Evolutionary conservation across 179 eudicot species (phyloP).

Genomic region (Beta macrorhiza): DNA sequence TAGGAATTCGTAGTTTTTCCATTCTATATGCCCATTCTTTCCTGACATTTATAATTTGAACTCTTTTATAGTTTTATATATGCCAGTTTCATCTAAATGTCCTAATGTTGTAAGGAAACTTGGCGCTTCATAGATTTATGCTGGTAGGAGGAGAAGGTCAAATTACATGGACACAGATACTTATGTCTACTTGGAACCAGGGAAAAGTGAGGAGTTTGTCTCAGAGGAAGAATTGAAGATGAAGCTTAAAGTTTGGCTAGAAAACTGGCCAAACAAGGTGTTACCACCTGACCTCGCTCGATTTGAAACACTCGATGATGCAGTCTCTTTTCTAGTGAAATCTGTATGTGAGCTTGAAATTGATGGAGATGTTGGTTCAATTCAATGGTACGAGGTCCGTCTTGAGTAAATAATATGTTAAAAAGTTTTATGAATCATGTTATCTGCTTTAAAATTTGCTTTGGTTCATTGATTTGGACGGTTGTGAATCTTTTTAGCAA

Average conservation of each 20-base stretch:
- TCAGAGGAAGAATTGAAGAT: constrained; percentile 60
- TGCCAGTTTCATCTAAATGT: too few relatives aligned
- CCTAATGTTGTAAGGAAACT: neutral
- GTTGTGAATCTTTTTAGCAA: neutral
- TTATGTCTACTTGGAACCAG: constrained; percentile 77
- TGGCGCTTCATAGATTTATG: constrained; percentile 26
- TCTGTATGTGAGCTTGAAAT: constrained; percentile 88
- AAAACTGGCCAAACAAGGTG: constrained; percentile 62
- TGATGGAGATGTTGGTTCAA: constrained; percentile 81
- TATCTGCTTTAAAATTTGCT: neutral
- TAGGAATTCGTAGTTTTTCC: too few relatives aligned
- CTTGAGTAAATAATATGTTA: constrained; percentile 33
- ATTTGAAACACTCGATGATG: constrained; percentile 61
- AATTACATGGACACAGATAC: constrained; percentile 54
- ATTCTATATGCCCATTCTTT: too few relatives aligned
- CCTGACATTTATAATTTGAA: too few relatives aligned
- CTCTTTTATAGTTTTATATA: too few relatives aligned
- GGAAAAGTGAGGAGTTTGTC: constrained; percentile 62
- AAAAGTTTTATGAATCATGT: too few relatives aligned
- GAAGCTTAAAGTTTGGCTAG: constrained; percentile 64
- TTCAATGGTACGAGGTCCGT: constrained; percentile 82
- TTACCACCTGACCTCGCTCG: constrained; percentile 76
- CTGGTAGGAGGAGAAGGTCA: constrained; percentile 63
- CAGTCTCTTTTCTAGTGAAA: constrained; percentile 62
- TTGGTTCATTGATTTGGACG: neutral